Conservation (phyloP, 371 early-diverging fungal species). For the Nematocida sp. region DNA sequence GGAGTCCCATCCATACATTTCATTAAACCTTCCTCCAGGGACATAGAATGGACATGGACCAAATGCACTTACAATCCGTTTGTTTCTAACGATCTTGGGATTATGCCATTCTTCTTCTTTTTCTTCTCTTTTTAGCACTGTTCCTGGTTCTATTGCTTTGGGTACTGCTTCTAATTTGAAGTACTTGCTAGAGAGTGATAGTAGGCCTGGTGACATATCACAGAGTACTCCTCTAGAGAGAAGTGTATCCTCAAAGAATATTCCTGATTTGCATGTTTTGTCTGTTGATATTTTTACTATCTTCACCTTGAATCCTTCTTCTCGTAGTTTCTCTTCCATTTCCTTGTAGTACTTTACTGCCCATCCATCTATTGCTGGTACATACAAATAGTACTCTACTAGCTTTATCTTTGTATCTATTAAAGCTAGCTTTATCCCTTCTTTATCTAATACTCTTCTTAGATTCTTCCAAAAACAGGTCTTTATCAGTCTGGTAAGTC, state of each 20-base stretch:
- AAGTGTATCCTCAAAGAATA: conserved; percentile 31
- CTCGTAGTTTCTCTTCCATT: not conserved
- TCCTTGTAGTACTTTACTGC: conserved; percentile 32
- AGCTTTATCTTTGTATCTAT: conserved; percentile 49
- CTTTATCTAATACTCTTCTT: conserved; percentile 19
- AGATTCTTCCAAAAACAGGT: conserved; percentile 49
- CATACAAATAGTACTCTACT: conserved; percentile 47
- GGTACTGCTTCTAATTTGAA: not conserved
- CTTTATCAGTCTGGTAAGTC: conserved; percentile 45
- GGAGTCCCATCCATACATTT: conserved; percentile 82
- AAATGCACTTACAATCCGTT: not conserved
- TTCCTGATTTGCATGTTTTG: not conserved
- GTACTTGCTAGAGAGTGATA: conserved; percentile 13
- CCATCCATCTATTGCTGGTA: conserved; percentile 11
- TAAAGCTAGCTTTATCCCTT: conserved; percentile 41
- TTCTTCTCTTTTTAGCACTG: not conserved
- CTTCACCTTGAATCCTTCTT: conserved; percentile 27
- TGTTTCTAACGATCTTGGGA: not conserved
- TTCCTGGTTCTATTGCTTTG: too few species aligned
- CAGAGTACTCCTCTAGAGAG: conserved; percentile 14
- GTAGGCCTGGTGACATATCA: conserved; percentile 39
- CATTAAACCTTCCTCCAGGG: conserved; percentile 80
- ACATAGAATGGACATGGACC: conserved; percentile 67
- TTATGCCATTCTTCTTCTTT: conserved; percentile 37
- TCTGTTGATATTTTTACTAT: conserved; percentile 4